These are phyloP conservation scores for Aurinia saxatilis DNA, from an alignment of 345 rosid species.

Conservation along the genomic window DNA sequence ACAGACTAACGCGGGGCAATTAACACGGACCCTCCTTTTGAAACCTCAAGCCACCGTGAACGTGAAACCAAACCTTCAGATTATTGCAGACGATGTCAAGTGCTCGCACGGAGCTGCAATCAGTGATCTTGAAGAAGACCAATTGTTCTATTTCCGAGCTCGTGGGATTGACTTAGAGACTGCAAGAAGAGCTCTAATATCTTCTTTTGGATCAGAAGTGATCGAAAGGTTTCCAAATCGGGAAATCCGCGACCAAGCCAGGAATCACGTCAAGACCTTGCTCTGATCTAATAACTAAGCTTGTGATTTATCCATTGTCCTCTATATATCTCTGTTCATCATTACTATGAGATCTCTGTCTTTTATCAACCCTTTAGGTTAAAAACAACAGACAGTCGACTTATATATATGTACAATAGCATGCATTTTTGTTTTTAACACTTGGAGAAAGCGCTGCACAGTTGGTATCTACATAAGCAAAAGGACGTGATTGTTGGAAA, in stretches of 20 bases:
- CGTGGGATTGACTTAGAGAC: constrained; percentile 71
- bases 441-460: not conserved
- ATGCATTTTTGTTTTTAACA: no score
- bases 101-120: constrained; percentile 98
- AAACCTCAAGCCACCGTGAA: constrained; percentile 87
- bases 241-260: constrained; percentile 40
- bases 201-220: constrained; percentile 81
- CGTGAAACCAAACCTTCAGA: constrained; percentile 91
- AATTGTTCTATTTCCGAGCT: constrained; percentile 82
- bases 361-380: not conserved
- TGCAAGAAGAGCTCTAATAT: constrained; percentile 75
- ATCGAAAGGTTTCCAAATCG: constrained; percentile 47
- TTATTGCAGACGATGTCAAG: constrained; percentile 80
- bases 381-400: no score
- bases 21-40: constrained; percentile 75
- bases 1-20: constrained; percentile 86
- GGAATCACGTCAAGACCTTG: constrained; percentile 49
- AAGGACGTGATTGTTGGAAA: not conserved
- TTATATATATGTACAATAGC: not conserved
- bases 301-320: not conserved
- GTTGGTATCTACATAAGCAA: not conserved
- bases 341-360: not conserved
- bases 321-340: not conserved
- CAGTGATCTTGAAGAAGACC: constrained; percentile 82
- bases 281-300: constrained; percentile 28